phyloP scores from a whole-genome alignment of 108 stramenopile species.

The Chaetoceros tenuissimus region DNA sequence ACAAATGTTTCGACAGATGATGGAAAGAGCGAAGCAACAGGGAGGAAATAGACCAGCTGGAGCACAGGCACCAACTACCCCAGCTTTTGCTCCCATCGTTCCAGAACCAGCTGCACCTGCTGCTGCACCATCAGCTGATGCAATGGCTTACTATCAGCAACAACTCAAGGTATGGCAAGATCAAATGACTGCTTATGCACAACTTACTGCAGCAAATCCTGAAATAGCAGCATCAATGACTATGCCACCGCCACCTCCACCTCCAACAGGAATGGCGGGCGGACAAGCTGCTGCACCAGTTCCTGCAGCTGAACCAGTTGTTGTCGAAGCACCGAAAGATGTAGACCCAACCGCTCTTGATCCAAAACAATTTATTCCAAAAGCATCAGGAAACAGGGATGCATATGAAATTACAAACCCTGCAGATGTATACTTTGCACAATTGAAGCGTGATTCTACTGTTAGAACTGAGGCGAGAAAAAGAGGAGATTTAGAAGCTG shows the following conservation, averaged over 20 bases:
- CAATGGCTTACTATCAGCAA: constrained; percentile 39
- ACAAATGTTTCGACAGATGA: constrained; percentile 22
- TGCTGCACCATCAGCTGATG: constrained; percentile 10
- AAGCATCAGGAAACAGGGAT: constrained; percentile 34
- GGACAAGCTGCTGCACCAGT: constrained; percentile 1
- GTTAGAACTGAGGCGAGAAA: constrained; percentile 52
- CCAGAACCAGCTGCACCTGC: constrained; percentile 14
- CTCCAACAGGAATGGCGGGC: constrained; percentile 1
- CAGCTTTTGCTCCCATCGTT: constrained; percentile 6
- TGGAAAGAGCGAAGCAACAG: constrained; percentile 23
- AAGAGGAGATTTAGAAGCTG: constrained; percentile 43
- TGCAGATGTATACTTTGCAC: constrained; percentile 79
- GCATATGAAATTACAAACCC: constrained; percentile 68
- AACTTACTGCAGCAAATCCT: background rate
- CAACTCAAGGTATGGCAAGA: constrained; percentile 11
- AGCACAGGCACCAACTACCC: constrained; percentile 4
- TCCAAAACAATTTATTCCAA: background rate
- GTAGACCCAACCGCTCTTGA: constrained; percentile 29
- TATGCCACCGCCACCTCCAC: constrained; percentile 6
- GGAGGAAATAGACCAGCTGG: background rate
- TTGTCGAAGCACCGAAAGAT: constrained; percentile 15
- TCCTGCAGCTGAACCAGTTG: constrained; percentile 13
- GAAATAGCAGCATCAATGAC: background rate
- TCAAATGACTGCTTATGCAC: background rate
- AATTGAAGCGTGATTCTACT: constrained; percentile 74